A percentile compares a stretch with the other conserved stretches of the same genome.
Evolutionary conservation across 2,329 filamentous ascomycete species (phyloP).

Genomic region (Trichoderma cornu-damae): DNA sequence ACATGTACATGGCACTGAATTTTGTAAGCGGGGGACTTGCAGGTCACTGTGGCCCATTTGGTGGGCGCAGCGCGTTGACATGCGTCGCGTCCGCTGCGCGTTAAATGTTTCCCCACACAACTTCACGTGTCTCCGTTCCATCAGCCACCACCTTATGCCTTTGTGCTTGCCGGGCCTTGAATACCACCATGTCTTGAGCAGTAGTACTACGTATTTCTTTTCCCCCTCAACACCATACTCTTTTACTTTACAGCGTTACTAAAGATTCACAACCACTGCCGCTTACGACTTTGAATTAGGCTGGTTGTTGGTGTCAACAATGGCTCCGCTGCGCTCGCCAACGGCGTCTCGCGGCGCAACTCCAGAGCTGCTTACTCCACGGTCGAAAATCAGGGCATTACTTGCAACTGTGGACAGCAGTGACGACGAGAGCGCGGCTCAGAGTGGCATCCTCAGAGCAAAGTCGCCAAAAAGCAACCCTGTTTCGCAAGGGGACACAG

Average conservation of each 20-base stretch:
- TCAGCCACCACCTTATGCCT: conserved; percentile 2
- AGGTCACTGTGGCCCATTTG: background rate
- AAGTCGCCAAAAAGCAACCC: conserved; percentile 4
- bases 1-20: background rate
- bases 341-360: conserved; percentile 39
- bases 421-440: conserved; percentile 40
- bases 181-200: conserved; percentile 6
- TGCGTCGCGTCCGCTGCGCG: conserved; percentile 28
- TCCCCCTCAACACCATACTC: background rate
- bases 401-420: conserved; percentile 47
- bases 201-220: too few relatives aligned
- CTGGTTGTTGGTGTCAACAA: conserved; percentile 28
- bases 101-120: conserved; percentile 29
- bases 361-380: conserved; percentile 44
- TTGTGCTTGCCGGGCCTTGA: background rate
- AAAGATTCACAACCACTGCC: background rate
- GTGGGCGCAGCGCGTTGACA: conserved; percentile 23
- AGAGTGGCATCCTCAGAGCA: conserved; percentile 18
- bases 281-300: background rate
- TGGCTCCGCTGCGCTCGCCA: conserved; percentile 47
- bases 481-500: conserved; percentile 25
- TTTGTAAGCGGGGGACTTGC: background rate
- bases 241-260: background rate
- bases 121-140: conserved; percentile 20
- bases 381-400: conserved; percentile 51